Evolutionary conservation across 371 early-diverging fungal genomes (phyloP).

Genomic region (Mortierella sp.): DNA sequence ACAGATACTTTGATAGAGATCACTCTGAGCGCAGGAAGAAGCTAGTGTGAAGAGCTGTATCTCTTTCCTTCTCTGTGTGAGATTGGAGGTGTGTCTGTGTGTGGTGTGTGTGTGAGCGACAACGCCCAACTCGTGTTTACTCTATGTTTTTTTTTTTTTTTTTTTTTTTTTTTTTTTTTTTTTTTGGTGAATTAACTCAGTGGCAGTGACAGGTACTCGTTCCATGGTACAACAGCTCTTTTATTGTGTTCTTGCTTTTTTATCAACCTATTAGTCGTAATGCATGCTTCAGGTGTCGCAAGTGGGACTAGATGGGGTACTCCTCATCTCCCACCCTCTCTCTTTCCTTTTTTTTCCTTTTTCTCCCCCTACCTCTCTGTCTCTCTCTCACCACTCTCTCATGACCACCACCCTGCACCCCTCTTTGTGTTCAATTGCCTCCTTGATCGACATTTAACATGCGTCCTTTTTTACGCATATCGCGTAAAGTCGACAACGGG

Average conservation of each 20-base stretch:
- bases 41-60: background rate
- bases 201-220: background rate
- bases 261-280: no score
- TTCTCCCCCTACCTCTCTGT: no score
- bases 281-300: background rate
- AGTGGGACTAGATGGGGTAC: background rate
- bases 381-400: background rate
- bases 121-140: no score
- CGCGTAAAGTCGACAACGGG: conserved; percentile 69
- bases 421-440: background rate
- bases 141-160: no score
- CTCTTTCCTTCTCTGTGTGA: background rate
- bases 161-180: no score
- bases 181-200: no score
- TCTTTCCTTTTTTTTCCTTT: no score
- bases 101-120: no score
- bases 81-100: no score
- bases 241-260: background rate
- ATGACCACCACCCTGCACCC: background rate
- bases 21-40: background rate
- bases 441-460: background rate
- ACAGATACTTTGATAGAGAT: background rate
- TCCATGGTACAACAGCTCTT: background rate
- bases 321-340: background rate
- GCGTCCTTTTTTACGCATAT: conserved; percentile 55